These are phyloP conservation scores for Bauhinia variegata DNA, from an alignment of 306 rosid genomes.

Conservation along the genomic window DNA sequence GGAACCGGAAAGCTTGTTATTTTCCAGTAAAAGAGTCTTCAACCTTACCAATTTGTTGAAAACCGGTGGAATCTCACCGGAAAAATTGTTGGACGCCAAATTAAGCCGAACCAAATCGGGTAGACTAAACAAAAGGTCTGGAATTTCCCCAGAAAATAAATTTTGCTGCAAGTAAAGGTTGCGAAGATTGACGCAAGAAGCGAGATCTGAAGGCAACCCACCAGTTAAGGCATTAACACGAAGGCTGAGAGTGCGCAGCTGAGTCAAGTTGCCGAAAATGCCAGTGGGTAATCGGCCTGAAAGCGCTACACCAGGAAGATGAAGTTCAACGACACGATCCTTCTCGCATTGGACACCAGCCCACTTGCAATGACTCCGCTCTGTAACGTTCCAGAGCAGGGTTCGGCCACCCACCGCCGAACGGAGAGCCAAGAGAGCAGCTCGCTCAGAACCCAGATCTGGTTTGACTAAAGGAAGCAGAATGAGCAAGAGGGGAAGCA, in stretches of 20 bases:
- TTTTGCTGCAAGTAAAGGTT: conserved; percentile 66
- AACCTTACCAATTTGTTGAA: conserved; percentile 49
- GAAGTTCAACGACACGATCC: conserved; percentile 47
- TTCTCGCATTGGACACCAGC: conserved; percentile 52
- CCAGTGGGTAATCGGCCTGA: conserved; percentile 56
- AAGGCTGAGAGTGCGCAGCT: conserved; percentile 61
- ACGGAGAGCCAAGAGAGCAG: conserved; percentile 41
- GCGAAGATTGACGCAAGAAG: conserved; percentile 45
- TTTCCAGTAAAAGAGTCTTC: conserved; percentile 55
- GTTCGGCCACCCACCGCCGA: conserved; percentile 37
- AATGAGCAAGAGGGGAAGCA: conserved; percentile 9
- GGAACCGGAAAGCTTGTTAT: conserved; percentile 49
- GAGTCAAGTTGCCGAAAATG: conserved; percentile 46
- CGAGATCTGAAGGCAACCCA: conserved; percentile 53
- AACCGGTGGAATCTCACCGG: conserved; percentile 48
- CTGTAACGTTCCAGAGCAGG: conserved; percentile 51
- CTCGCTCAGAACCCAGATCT: conserved; percentile 39
- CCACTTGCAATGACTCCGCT: conserved; percentile 52
- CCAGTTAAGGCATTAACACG: conserved; percentile 61
- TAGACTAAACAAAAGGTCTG: conserved; percentile 41
- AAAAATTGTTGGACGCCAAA: conserved; percentile 53
- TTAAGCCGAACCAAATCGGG: conserved; percentile 53
- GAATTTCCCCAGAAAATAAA: conserved; percentile 54
- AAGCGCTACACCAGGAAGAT: conserved; percentile 60
- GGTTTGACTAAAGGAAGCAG: conserved; percentile 22